Evolutionary conservation across 305 asterid species (phyloP).

Genomic region (Fraxinus xanthoxyloides): DNA sequence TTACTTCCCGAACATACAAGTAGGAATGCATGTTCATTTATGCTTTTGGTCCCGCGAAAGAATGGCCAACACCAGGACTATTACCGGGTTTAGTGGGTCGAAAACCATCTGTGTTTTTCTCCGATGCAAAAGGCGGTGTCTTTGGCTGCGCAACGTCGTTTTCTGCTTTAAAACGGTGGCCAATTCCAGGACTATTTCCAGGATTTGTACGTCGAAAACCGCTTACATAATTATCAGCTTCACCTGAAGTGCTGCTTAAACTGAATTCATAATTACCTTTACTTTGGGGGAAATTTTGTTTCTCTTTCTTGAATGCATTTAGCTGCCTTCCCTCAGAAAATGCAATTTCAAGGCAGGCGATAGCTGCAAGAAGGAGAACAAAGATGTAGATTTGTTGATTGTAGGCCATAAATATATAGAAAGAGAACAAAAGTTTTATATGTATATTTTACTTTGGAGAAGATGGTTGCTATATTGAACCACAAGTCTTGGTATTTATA

Average conservation of each 20-base stretch:
- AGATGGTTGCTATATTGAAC: slow-evolving; percentile 20
- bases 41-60: not conserved
- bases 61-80: slow-evolving; percentile 4
- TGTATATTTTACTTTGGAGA: slow-evolving; percentile 19
- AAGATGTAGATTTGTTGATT: not conserved
- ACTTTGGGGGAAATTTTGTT: not conserved
- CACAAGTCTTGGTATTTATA: slow-evolving; percentile 21
- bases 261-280: not conserved
- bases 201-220: slow-evolving; percentile 13
- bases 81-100: not conserved
- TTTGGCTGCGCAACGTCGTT: not conserved
- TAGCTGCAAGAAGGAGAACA: not conserved
- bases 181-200: slow-evolving; percentile 5
- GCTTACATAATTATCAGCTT: not conserved
- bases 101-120: not conserved
- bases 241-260: not conserved
- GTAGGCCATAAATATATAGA: not conserved
- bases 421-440: not conserved
- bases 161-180: not conserved
- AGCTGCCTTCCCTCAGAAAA: not conserved
- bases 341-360: not conserved
- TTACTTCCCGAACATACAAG: not conserved
- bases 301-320: not conserved
- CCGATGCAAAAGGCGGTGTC: not conserved
- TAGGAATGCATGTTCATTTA: not conserved